These are phyloP conservation scores for Auricularia cornea DNA, from an alignment of 768 basidiomycete genomes.

Conservation along the genomic window DNA sequence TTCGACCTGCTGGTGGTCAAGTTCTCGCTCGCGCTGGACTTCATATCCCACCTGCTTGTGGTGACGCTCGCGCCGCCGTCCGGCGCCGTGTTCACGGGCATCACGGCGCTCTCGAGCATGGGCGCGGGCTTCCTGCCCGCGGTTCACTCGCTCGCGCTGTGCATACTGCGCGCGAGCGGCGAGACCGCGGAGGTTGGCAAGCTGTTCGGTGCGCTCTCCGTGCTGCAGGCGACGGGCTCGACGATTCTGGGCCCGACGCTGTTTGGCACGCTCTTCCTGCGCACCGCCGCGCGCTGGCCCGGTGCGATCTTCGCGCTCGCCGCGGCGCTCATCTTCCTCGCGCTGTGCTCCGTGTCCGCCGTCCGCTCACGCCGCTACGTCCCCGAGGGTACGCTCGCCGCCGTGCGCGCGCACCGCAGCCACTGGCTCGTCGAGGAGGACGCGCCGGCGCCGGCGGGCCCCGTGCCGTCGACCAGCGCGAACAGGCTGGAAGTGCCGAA, in stretches of 20 bases:
- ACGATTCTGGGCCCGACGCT: slow-evolving; percentile 54
- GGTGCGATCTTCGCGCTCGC: slow-evolving; percentile 62
- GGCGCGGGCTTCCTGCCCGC: slow-evolving; percentile 64
- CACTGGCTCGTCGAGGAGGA: slow-evolving; percentile 1
- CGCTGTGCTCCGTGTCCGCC: slow-evolving; percentile 39
- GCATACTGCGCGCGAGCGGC: slow-evolving; percentile 37
- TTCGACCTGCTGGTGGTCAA: slow-evolving; percentile 65
- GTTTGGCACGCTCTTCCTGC: slow-evolving; percentile 58
- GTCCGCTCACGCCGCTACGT: slow-evolving; percentile 18
- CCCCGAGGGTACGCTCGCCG: background rate
- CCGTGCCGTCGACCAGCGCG: background rate
- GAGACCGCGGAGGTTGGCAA: slow-evolving; percentile 43
- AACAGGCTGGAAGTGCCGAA: background rate
- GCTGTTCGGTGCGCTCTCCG: slow-evolving; percentile 64
- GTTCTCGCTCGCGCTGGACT: slow-evolving; percentile 58
- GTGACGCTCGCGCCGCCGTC: slow-evolving; percentile 26
- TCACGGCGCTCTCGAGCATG: slow-evolving; percentile 55
- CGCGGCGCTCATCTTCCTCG: slow-evolving; percentile 42
- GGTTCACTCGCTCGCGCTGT: slow-evolving; percentile 65
- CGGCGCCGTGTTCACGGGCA: slow-evolving; percentile 43
- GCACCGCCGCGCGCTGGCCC: slow-evolving; percentile 55
- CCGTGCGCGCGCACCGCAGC: background rate
- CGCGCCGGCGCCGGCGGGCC: background rate
- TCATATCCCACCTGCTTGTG: slow-evolving; percentile 55
- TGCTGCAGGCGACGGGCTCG: slow-evolving; percentile 57